Percentiles rank a stretch among this genome's conserved stretches.
Conservation (phyloP, 129 eudicot species). For the Chrysanthemum seticuspe region DNA sequence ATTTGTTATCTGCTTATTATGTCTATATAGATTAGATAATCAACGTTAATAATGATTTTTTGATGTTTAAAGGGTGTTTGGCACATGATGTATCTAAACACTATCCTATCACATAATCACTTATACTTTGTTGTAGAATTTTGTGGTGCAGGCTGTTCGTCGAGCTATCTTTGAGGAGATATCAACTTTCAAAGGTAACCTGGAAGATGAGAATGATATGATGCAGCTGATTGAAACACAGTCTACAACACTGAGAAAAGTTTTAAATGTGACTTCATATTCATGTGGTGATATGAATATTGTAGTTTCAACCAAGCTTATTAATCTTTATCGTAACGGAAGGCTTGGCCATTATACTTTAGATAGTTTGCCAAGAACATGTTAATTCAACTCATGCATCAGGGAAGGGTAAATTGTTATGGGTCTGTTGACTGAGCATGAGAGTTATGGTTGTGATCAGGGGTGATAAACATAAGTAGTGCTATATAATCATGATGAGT, state of each 20-base stretch:
- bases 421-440: no score
- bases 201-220: slow-evolving; percentile 43
- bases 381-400: no score
- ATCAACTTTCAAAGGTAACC: slow-evolving; percentile 46
- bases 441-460: no score
- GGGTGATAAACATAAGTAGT: no score
- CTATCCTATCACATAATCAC: no score
- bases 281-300: slow-evolving; percentile 33
- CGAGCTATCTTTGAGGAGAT: slow-evolving; percentile 43
- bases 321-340: slow-evolving; percentile 76
- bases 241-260: slow-evolving; percentile 37
- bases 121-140: slow-evolving; percentile 39
- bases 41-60: no score
- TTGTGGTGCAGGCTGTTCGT: slow-evolving; percentile 59
- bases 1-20: no score
- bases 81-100: no score
- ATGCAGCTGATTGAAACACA: slow-evolving; percentile 44
- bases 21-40: no score
- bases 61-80: no score
- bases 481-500: no score
- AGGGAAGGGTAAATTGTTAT: no score
- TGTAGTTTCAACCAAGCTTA: slow-evolving; percentile 55
- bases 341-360: slow-evolving; percentile 85
- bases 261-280: slow-evolving; percentile 40
- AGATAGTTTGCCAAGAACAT: slow-evolving; percentile 40